phyloP scores from a whole-genome alignment of 495 filamentous ascomycete genomes.

The Trichoderma reesei region DNA sequence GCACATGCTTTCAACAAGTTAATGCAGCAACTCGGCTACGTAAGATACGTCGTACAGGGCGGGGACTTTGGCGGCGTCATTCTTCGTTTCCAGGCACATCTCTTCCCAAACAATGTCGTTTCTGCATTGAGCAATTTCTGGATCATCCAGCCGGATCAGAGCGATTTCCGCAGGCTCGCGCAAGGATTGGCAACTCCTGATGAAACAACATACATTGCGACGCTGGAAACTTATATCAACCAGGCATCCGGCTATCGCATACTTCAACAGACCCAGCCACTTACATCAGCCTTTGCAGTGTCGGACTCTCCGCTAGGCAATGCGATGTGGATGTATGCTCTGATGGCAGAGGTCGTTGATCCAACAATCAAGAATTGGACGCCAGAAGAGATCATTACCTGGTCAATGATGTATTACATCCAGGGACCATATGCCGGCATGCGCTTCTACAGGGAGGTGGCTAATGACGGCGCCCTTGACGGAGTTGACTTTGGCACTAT shows the following conservation, averaged over 20 bases:
- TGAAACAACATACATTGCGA: not conserved
- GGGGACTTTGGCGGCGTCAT: slow-evolving; percentile 26
- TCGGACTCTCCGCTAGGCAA: slow-evolving; percentile 42
- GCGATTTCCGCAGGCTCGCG: not conserved
- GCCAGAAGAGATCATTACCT: slow-evolving; percentile 45
- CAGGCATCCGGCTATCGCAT: slow-evolving; percentile 30
- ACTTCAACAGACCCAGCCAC: slow-evolving; percentile 40
- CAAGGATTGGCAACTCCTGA: not conserved
- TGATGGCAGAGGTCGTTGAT: slow-evolving; percentile 38
- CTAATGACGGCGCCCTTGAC: slow-evolving; percentile 13
- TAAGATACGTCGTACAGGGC: slow-evolving; percentile 44
- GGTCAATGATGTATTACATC: slow-evolving; percentile 46
- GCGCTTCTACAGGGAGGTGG: slow-evolving; percentile 38
- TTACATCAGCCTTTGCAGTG: slow-evolving; percentile 40
- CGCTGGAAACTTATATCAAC: slow-evolving; percentile 8
- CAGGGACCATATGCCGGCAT: slow-evolving; percentile 39
- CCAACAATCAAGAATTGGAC: slow-evolving; percentile 41
- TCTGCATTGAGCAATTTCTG: slow-evolving; percentile 4
- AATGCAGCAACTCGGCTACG: slow-evolving; percentile 56
- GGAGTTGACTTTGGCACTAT: slow-evolving; percentile 9
- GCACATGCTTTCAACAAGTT: slow-evolving; percentile 52
- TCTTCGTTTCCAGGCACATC: slow-evolving; percentile 24
- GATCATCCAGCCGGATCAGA: not conserved
- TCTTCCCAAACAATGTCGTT: slow-evolving; percentile 27
- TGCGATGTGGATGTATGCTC: slow-evolving; percentile 48